Percentiles rank a stretch among this genome's conserved stretches.
Evolutionary conservation across 2,329 filamentous ascomycete species (phyloP).

Genomic region (Arthrobotrys conoides): DNA sequence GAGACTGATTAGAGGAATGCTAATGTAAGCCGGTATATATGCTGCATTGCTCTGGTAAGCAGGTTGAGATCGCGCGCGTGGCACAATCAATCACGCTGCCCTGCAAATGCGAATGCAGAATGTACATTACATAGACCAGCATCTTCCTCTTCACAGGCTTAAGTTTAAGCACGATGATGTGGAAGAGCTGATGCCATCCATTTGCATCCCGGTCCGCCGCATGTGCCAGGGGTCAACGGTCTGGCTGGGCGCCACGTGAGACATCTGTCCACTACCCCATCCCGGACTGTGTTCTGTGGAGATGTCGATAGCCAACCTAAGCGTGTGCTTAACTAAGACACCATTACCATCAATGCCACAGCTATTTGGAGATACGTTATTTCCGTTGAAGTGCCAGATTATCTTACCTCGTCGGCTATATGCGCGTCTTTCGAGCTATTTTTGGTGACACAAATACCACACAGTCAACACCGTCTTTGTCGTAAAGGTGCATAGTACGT

Average conservation of each 20-base stretch:
- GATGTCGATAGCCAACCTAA: not conserved
- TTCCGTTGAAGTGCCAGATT: not conserved
- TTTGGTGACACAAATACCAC: conserved; percentile 2
- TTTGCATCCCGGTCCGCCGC: conserved; percentile 12
- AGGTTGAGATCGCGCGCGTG: conserved; percentile 18
- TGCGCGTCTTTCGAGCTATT: not conserved
- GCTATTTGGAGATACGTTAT: not conserved
- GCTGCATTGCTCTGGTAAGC: conserved; percentile 13
- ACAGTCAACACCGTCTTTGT: not conserved
- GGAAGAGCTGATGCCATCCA: conserved; percentile 29
- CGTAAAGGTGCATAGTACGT: no score
- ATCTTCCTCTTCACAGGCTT: conserved; percentile 4
- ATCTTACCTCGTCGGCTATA: no score
- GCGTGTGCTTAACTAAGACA: not conserved
- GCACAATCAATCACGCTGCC: conserved; percentile 23
- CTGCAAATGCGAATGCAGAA: conserved; percentile 7
- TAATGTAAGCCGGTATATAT: conserved; percentile 19
- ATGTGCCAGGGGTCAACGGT: conserved; percentile 12
- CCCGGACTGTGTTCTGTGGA: not conserved
- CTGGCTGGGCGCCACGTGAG: conserved; percentile 18
- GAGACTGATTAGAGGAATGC: conserved; percentile 17
- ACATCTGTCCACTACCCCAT: not conserved
- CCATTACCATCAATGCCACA: not conserved
- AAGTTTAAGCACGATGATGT: conserved; percentile 29
- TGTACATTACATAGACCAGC: conserved; percentile 18